A percentile compares a stretch with the other conserved stretches of the same genome.
phyloP scores from a whole-genome alignment of 331 rosid species.

The Quercus tomentella region DNA sequence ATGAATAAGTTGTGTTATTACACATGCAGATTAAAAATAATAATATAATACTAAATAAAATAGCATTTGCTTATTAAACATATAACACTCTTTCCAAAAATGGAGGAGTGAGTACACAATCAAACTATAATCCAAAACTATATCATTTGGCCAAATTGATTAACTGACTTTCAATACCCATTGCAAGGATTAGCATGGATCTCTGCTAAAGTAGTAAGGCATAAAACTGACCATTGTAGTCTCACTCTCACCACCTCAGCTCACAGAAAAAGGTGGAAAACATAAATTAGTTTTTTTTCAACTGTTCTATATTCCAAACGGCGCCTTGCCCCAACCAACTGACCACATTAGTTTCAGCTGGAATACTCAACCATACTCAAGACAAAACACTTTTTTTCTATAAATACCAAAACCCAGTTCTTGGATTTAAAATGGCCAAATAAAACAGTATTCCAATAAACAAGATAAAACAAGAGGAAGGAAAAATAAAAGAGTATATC shows the following conservation, averaged over 20 bases:
- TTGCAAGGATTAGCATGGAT: neutral
- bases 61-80: neutral
- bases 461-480: neutral
- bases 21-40: neutral
- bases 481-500: neutral
- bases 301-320: too few relatives aligned
- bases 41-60: too few relatives aligned
- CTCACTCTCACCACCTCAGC: too few relatives aligned
- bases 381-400: neutral
- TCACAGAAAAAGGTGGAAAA: too few relatives aligned
- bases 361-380: neutral
- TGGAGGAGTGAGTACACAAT: neutral
- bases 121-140: neutral
- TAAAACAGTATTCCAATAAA: neutral
- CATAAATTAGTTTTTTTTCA: too few relatives aligned
- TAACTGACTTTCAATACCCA: too few relatives aligned
- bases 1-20: neutral
- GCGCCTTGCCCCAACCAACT: neutral
- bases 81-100: neutral
- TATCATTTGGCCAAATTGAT: too few relatives aligned
- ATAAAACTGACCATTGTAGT: neutral
- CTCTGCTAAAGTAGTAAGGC: neutral
- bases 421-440: neutral
- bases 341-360: neutral
- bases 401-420: neutral